A percentile compares a stretch with the other conserved stretches of the same genome.
These are phyloP conservation scores for Malassezia japonica DNA, from an alignment of 1,284 basidiomycete genomes.

Conservation along the genomic window DNA sequence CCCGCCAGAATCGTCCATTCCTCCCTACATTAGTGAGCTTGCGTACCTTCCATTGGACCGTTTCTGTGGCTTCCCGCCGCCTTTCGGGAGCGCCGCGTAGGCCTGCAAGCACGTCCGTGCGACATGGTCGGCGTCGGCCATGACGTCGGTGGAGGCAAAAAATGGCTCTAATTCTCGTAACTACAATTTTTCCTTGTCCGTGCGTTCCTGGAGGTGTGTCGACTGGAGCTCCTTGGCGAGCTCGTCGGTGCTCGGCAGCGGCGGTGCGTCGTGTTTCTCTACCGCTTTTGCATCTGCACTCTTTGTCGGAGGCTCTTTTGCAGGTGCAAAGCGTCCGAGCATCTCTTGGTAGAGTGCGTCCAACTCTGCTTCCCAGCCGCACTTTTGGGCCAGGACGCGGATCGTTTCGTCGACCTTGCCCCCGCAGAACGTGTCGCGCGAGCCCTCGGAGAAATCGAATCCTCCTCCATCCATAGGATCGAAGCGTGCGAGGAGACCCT, in stretches of 20 bases:
- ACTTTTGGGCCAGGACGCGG: conserved; percentile 20
- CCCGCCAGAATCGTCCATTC: conserved; percentile 26
- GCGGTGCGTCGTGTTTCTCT: neutral
- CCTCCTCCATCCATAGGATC: conserved; percentile 26
- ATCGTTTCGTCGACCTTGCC: conserved; percentile 37
- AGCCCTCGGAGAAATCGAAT: conserved; percentile 36
- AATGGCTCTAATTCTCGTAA: neutral
- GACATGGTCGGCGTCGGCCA: neutral
- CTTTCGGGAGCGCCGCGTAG: conserved; percentile 11
- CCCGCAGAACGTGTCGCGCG: conserved; percentile 34
- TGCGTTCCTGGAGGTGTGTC: neutral
- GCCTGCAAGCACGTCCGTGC: conserved; percentile 12
- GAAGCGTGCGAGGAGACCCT: conserved; percentile 32
- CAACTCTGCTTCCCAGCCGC: conserved; percentile 32
- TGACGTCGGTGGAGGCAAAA: conserved; percentile 4
- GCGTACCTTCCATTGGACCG: conserved; percentile 20
- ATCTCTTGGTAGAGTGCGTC: neutral
- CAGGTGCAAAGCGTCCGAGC: neutral
- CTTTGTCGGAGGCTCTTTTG: neutral
- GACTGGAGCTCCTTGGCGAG: neutral
- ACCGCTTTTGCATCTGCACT: neutral
- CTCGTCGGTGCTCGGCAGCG: neutral
- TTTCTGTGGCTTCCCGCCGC: conserved; percentile 19
- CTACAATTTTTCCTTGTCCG: conserved; percentile 11
- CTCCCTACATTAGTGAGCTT: neutral